Base-by-base conservation (phyloP, 2,329 filamentous ascomycete genomes). In the Celoporthe dispersa region DNA sequence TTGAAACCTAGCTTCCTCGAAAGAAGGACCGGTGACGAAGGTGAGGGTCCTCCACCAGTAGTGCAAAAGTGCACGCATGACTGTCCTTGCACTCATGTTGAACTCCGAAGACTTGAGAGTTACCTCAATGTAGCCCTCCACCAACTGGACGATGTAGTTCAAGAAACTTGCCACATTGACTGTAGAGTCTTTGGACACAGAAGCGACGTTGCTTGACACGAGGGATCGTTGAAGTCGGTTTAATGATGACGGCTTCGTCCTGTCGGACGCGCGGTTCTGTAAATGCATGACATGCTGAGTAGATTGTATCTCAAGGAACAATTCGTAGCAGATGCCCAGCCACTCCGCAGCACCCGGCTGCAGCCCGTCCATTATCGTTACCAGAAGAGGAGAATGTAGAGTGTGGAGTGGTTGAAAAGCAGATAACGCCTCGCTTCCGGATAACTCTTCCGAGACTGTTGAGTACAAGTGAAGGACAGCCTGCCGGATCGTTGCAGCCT, bases 1-100 rank as follows among this genome's bases (percentile, higher is more conserved):
- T 76, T 90, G 89, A 77, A 91, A 91, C 44, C 80, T 83, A 22
- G 88, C 88, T 74, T 91, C 89, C 69, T 91, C 87, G 73, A 91
- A 91, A 0, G 78, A 75, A 4, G 75, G 31, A 0, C 77, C 77
- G 16, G 81, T 83, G 1, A 85, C 80, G 41, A 88, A 80, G 0
- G 75, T 73, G 68, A 87, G 82, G 0, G 87, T 90, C 28, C 85
- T 82, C 77, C 84, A 83, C 80, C 90, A 85, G 74, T 86, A 88
- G 70, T 86, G 84, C 67, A 86, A 75, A 12, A 90, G 68, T 5
- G 79, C 75, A 19, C 79, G 77, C 16, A 87, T 72, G 37, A 80
- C 53, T 28, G 69, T 72, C 37, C 76, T 77, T 51, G 79, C 78
- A 39, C 53, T 64, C 80, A 79, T 75, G 12, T 74, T 60, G 19